Conservation (phyloP, 1,284 basidiomycete species). For the Apiotrichum gracile region DNA sequence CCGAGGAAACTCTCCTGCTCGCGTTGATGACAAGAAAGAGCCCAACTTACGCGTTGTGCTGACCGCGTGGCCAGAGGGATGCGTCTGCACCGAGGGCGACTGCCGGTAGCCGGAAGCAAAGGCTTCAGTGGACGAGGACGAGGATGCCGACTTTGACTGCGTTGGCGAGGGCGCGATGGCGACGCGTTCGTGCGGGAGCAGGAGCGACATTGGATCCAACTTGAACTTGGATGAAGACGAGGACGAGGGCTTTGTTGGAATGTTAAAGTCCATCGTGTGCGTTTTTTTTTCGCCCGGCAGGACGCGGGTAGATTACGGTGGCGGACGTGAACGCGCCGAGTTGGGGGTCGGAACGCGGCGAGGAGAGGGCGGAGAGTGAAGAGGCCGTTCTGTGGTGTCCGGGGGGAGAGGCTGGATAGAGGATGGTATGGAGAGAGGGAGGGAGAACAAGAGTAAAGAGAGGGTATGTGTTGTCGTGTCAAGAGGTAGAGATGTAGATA, state of each 20-base stretch:
- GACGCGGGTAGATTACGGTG: neutral
- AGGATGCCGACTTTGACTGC: neutral
- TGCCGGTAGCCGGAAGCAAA: slow-evolving; percentile 4
- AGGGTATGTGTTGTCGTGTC: no score
- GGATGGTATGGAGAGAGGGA: no score
- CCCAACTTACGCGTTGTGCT: slow-evolving; percentile 4
- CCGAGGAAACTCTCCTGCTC: no score
- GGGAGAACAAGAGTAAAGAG: no score
- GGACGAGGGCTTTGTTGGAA: neutral
- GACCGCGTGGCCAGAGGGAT: neutral
- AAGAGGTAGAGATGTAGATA: no score
- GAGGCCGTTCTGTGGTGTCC: no score
- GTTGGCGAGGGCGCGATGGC: slow-evolving; percentile 6
- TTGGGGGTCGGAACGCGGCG: no score
- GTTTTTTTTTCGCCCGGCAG: no score
- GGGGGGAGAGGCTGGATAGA: no score
- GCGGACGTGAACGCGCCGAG: no score
- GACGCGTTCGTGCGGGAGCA: slow-evolving; percentile 43
- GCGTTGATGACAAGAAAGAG: no score
- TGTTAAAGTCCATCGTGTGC: neutral
- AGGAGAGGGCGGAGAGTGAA: no score
- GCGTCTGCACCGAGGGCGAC: neutral
- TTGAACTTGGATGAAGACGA: slow-evolving; percentile 32
- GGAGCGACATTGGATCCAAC: slow-evolving; percentile 43
- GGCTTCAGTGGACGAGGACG: neutral